These are phyloP conservation scores for Wickerhamiella kurtzmanii DNA, from an alignment of 805 yeast genomes.

Conservation along the genomic window DNA sequence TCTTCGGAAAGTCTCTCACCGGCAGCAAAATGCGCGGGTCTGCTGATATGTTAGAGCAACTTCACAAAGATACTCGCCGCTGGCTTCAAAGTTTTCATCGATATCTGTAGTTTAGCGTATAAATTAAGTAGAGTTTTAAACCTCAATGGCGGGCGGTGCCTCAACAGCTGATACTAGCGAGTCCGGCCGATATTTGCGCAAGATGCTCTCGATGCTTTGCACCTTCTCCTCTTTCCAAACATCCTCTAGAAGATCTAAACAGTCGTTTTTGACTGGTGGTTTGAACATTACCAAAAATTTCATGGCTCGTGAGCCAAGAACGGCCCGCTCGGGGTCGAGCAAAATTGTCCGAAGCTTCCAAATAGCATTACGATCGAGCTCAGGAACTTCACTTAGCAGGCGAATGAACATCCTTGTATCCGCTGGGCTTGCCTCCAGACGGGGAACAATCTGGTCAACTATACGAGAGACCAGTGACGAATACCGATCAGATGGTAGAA, in stretches of 20 bases:
- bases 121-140: too few species aligned
- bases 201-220: constrained; percentile 18
- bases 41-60: constrained; percentile 7
- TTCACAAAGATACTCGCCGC: constrained; percentile 13
- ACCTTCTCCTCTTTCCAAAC: constrained; percentile 19
- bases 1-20: neutral
- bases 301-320: constrained; percentile 69
- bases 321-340: constrained; percentile 68
- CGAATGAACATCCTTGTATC: constrained; percentile 76
- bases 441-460: constrained; percentile 70
- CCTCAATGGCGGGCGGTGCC: too few species aligned
- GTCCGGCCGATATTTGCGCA: constrained; percentile 20
- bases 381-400: constrained; percentile 77
- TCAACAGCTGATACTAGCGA: too few species aligned
- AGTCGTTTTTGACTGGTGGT: constrained; percentile 57
- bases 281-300: constrained; percentile 74
- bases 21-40: neutral
- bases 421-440: constrained; percentile 46
- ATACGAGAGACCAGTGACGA: constrained; percentile 55
- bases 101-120: neutral
- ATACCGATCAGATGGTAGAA: constrained; percentile 92
- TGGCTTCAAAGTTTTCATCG: constrained; percentile 13
- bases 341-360: constrained; percentile 58
- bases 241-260: constrained; percentile 26
- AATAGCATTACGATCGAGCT: constrained; percentile 48